Evolutionary conservation across 345 rosid species (phyloP), one percentile per base, ranked within the genome.

Genomic region (Camelina sativa): DNA sequence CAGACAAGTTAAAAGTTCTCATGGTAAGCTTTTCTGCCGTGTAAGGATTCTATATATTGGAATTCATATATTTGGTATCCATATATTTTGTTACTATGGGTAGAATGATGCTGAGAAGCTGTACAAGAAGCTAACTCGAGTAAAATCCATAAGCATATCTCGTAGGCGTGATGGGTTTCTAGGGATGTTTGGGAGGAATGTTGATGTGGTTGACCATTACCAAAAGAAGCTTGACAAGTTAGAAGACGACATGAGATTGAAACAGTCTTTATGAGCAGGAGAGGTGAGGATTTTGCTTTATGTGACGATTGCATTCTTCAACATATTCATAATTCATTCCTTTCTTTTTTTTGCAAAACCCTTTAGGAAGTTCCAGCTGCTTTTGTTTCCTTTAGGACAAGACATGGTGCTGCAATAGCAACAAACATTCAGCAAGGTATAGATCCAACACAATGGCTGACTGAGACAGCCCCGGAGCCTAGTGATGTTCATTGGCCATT

Each of bases 391-490:
- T 93, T 93, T 79, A 93, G 79, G 76, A 84, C 97, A 22, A 88
- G 89, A 54, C 80, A 83, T 35, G 94, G 92, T 75, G 91, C 94
- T 75, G 97, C 97, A 62, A 77, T 85, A 76, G 89, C 91, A 74
- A 75, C 82, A 54, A 85, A 86, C 84, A 89, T 91, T 55, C 96
- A 82, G 78, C 97, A 89, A 74, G 90, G 96, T 56, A 59, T 83
- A 66, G 85, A 93, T 73, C 98, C 97, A 50, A 91, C 90, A 11
- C 80, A 89, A 62, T 93, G 98, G 98, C 76, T 91, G 52, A 91
- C 96, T 61, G 98, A 93, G 82, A 68, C 40, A 80, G 97, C 97
- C 75, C 98, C 98, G 16, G 96, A 87, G 72, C 97, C 92, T 68
- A 79, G 65, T 52, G 97, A 93, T 79, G 85, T 91, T 75, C 86